Conservation (phyloP, 2,329 filamentous ascomycete genomes). For the Alternaria dauci region DNA sequence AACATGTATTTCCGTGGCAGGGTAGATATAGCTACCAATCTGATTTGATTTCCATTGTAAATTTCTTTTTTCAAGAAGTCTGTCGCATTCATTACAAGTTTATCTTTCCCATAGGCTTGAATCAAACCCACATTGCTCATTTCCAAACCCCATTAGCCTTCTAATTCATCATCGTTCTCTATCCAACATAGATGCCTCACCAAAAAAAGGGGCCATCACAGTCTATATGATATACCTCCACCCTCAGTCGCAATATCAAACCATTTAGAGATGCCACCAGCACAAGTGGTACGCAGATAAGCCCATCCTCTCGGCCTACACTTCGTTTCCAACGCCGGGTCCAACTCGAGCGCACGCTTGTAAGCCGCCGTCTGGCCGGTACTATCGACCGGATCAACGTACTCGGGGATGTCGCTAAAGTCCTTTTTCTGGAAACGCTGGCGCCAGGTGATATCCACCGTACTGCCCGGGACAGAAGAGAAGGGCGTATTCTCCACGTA, state of each 20-base stretch:
- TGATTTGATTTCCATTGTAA: no score
- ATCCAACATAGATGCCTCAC: neutral
- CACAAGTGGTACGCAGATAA: neutral
- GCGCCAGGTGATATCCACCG: constrained; percentile 22
- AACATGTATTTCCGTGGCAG: no score
- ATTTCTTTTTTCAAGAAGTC: neutral
- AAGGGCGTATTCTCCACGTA: constrained; percentile 15
- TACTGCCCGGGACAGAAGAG: neutral
- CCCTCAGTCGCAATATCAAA: constrained; percentile 4
- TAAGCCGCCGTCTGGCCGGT: constrained; percentile 3
- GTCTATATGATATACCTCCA: neutral
- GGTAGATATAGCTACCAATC: neutral
- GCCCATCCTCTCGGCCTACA: neutral
- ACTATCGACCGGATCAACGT: neutral
- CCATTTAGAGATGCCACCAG: neutral
- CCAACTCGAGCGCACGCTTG: neutral
- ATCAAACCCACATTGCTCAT: neutral
- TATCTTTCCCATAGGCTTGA: neutral
- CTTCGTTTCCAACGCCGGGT: neutral
- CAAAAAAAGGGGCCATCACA: neutral
- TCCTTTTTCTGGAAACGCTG: constrained; percentile 31
- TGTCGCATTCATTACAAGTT: neutral
- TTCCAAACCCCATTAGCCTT: neutral
- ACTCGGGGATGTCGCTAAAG: constrained; percentile 1
- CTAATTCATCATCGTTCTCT: neutral